Evolutionary conservation across 2,329 filamentous ascomycete genomes (phyloP), one percentile per base, ranked within the genome.

Genomic region (Xenoacremonium recifei): DNA sequence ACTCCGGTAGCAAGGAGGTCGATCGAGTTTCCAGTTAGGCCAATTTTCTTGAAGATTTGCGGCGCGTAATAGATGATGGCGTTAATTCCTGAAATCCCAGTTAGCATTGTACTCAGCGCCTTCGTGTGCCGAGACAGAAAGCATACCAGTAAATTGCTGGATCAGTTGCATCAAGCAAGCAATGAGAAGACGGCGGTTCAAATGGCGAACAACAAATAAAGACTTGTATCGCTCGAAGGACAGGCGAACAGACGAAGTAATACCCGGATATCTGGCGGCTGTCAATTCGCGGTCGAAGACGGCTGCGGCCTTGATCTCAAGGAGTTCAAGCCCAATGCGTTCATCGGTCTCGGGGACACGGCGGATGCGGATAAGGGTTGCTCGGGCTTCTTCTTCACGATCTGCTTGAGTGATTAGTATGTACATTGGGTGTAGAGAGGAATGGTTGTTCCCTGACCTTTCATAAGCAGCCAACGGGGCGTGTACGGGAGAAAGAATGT

Each of bases 231-330:
- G 43, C 37, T 36, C 40, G 19, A 37, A 38, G 6, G 37, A 29
- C 15, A 39, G 31, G 3, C 32, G 31, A 15, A 35, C 12, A 17
- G 31, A 32, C 3, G 21, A 36, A 4, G 16, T 18, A 13, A 44
- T 35, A 3, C 35, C 35, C 3, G 46, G 46, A 21, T 45, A 48
- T 36, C 38, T 45, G 13, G 37, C 39, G 4, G 42, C 40, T 9
- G 43, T 45, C 7, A 42, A 40, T 16, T 45, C 31, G 21, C 43
- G 42, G 64, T 92, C 87, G 51, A 92, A 92, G 15, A 87, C 62
- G 0, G 81, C 84, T 60, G 89, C 84, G 0, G 87, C 85, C 62
- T 88, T 87, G 66, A 92, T 91, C 60, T 92, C 87, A n/a, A 89
- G 76, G 58, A 85, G 89, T 56, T 92, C 88, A 2, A 89, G 72